Evolutionary conservation across 768 basidiomycete species (phyloP), one percentile per base, ranked within the genome.

Genomic region (Dendrothele bispora): DNA sequence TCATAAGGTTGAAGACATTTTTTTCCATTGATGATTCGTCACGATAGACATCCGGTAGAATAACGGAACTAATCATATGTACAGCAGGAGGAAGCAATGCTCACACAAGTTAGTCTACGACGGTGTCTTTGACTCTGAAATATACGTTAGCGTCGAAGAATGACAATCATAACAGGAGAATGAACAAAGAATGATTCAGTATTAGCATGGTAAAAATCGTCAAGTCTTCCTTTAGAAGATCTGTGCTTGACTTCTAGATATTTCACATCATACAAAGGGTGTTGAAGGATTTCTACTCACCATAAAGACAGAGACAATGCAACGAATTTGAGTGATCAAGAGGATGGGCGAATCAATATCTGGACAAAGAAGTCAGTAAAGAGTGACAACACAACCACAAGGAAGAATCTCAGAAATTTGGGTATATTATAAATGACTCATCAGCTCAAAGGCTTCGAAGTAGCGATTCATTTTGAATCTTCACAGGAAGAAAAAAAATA

Each of bases 141-240:
- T 17, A 32, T 32, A 32, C 30, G 10, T 10, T 32, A 10, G 30
- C 30, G 11, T 32, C 10, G 22, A 49, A 43, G 43, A 43, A 42
- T 52, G 26, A 55, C 52, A 22, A 22, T 50, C 42, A 34, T 36
- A 36, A 22, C 32, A n/a, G 27, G 36, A 38, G 28, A 46, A 12
- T 22, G 25, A 25, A 2, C 7, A 42, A 40, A 44, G 26, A 37
- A 49, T 34, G 55, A 52, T 63, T 81, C 89, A 91, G 87, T 77
- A 91, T 91, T 91, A 91, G 88, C 88, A 91, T 91, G 88, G 86
- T n/a, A n/a, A 76, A 68, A 65, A 71, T 88, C 87, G 74, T 87
- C 86, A 86, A 73, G 59, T 20, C 73, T 69, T 86, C 84, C 84
- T 76, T 80, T 48, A 80, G 84, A 88, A 70, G 73, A 66, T 91